Conservation (phyloP, 2,329 filamentous ascomycete genomes). For the Phoma sp. region DNA sequence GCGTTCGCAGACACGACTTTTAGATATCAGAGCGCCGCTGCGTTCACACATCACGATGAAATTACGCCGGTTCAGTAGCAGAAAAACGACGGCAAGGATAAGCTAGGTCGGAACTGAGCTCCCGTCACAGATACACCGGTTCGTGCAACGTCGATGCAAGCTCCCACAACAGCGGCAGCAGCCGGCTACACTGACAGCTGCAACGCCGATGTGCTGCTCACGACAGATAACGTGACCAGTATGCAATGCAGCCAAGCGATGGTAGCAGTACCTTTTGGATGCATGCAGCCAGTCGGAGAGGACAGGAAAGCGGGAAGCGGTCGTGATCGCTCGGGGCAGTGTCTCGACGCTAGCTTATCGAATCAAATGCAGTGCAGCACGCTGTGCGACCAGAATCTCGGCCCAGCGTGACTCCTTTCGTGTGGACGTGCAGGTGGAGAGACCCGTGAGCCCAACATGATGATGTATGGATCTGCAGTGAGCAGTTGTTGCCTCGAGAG, state of each 20-base stretch:
- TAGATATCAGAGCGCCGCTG: background rate
- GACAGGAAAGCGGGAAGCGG: constrained; percentile 28
- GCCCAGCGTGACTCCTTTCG: constrained; percentile 26
- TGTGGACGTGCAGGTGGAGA: constrained; percentile 25
- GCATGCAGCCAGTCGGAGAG: constrained; percentile 40
- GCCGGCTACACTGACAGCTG: constrained; percentile 14
- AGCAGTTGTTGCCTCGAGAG: constrained; percentile 1
- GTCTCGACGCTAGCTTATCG: constrained; percentile 16
- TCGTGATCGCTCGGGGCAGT: constrained; percentile 28
- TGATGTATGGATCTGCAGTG: constrained; percentile 4
- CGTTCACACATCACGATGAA: background rate
- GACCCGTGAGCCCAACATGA: background rate
- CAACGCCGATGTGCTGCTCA: constrained; percentile 4
- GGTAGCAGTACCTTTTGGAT: constrained; percentile 24
- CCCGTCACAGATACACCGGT: background rate
- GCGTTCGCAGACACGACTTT: background rate
- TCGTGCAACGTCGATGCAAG: constrained; percentile 14
- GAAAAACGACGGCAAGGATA: background rate
- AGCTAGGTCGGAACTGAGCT: background rate
- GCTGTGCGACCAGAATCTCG: constrained; percentile 32
- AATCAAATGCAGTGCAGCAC: constrained; percentile 26
- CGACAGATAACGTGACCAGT: constrained; percentile 37
- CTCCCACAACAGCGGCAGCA: constrained; percentile 13
- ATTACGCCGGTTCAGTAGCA: background rate
- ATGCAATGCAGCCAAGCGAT: constrained; percentile 42